Evolutionary conservation across 129 eudicot species (phyloP), one percentile per base, ranked within the genome.

Genomic region (Flaveria robusta): DNA sequence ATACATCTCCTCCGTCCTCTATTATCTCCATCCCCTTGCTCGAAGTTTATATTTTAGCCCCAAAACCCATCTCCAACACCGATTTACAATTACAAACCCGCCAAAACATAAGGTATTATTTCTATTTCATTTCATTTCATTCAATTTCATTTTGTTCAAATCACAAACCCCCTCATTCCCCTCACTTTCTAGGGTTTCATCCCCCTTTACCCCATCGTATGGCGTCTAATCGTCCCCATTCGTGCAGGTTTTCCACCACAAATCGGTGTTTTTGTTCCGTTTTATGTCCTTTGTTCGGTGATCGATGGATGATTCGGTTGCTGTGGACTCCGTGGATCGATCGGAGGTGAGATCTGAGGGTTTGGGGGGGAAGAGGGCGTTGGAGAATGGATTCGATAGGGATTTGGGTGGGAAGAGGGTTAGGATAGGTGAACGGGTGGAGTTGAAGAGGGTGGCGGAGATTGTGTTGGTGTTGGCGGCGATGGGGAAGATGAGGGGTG

Each of bases 401-500:
- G 82, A 8, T 37, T 79, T 70, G 52, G 76, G 79, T 51, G 58
- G 45, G 23, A 88, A 84, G 86, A 87, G 83, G 80, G 82, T 78
- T 12, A 79, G 65, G 23, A 54, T 66, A 9, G 81, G 64, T 4
- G 74, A 43, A 2, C 2, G 10, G 13, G 81, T 47, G 55, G 49
- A 65, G 72, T 74, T 89, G 79, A 93, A 52, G 88, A 87, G 72
- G 45, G 92, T 87, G 83, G 95, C 92, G 78, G 98, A 93, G 88
- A 87, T 90, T 47, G 97, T 90, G 80, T 22, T 93, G 83, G 96
- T 93, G 66, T 55, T 93, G 83, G 88, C 91, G 8, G 82, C 98
- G 1, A 82, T 93, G 91, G 97, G 90, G 83, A 93, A 82, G 81
- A 93, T 93, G 87, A 87, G 98, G 66, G 93, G 87, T 3, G 98